Evolutionary conservation across 306 rosid species (phyloP).

Genomic region (Parietaria judaica): DNA sequence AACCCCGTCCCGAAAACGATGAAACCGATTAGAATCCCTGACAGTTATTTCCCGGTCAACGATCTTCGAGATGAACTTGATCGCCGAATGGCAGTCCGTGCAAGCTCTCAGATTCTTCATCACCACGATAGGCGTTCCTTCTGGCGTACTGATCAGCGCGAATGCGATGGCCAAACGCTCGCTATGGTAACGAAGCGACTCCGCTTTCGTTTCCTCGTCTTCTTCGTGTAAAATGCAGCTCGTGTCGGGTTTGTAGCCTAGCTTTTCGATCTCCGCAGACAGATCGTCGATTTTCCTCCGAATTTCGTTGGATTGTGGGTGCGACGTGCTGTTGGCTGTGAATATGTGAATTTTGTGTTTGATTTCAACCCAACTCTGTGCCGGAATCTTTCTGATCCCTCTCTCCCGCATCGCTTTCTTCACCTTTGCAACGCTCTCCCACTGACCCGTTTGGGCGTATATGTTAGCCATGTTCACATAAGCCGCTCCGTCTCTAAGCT

Average conservation of each 20-base stretch:
- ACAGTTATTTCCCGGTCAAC: slow-evolving; percentile 54
- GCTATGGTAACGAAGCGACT: slow-evolving; percentile 76
- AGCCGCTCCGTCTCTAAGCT: slow-evolving; percentile 65
- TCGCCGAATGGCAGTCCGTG: slow-evolving; percentile 63
- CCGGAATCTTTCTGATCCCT: slow-evolving; percentile 68
- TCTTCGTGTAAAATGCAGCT: slow-evolving; percentile 72
- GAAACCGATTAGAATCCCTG: slow-evolving; percentile 77
- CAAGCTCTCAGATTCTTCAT: slow-evolving; percentile 89
- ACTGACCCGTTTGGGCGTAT: slow-evolving; percentile 74
- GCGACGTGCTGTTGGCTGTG: slow-evolving; percentile 52
- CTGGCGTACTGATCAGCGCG: slow-evolving; percentile 61
- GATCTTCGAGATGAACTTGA: slow-evolving; percentile 55
- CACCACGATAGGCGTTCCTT: slow-evolving; percentile 65
- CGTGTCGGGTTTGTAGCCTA: slow-evolving; percentile 69
- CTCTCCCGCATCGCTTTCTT: slow-evolving; percentile 81
- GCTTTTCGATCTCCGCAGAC: slow-evolving; percentile 48
- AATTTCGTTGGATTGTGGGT: slow-evolving; percentile 49
- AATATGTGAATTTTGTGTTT: slow-evolving; percentile 62
- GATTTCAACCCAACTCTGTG: slow-evolving; percentile 82
- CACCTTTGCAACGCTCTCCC: slow-evolving; percentile 74
- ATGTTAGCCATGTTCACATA: slow-evolving; percentile 78
- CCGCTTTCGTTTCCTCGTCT: slow-evolving; percentile 52
- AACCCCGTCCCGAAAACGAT: slow-evolving; percentile 58
- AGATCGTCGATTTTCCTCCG: slow-evolving; percentile 51
- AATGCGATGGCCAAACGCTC: slow-evolving; percentile 89